These are phyloP conservation scores for Dillenia suffruticosa DNA, from an alignment of 164 flowering plant species.

Conservation along the genomic window DNA sequence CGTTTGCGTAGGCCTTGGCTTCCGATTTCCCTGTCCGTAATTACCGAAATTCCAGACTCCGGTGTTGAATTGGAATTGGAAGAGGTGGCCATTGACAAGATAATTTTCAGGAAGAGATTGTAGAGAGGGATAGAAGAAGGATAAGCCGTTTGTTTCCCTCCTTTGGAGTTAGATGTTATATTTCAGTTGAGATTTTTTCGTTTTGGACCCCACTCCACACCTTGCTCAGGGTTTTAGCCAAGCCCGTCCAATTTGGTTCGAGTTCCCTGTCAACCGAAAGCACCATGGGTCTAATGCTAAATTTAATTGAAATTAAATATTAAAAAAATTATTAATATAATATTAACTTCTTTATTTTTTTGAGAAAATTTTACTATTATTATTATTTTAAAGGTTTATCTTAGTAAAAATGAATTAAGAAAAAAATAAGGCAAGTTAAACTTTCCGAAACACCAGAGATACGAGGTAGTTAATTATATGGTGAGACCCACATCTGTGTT, in stretches of 20 bases:
- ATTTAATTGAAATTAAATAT: too few species aligned
- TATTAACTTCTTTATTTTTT: too few species aligned
- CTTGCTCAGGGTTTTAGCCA: neutral
- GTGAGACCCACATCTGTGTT: too few species aligned
- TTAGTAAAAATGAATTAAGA: too few species aligned
- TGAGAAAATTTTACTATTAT: too few species aligned
- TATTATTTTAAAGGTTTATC: too few species aligned
- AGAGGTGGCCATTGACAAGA: conserved; percentile 13
- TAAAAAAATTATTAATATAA: too few species aligned
- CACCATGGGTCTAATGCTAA: too few species aligned
- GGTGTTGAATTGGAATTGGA: conserved; percentile 8
- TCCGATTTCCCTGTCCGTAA: conserved; percentile 26
- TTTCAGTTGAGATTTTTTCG: conserved; percentile 16
- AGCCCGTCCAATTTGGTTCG: neutral
- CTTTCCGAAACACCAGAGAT: too few species aligned
- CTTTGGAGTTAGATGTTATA: neutral
- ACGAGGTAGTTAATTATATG: too few species aligned
- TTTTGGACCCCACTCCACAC: neutral
- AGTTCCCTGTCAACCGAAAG: too few species aligned
- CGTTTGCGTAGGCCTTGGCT: conserved; percentile 34
- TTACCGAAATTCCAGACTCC: conserved; percentile 4
- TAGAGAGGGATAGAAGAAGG: conserved; percentile 11
- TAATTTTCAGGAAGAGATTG: neutral
- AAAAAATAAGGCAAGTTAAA: too few species aligned
- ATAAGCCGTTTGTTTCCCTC: conserved; percentile 52